Percentiles rank a stretch among this genome's conserved stretches.
These are phyloP conservation scores for Agaricales sp. DNA, from an alignment of 1,284 basidiomycete species.

Conservation along the genomic window DNA sequence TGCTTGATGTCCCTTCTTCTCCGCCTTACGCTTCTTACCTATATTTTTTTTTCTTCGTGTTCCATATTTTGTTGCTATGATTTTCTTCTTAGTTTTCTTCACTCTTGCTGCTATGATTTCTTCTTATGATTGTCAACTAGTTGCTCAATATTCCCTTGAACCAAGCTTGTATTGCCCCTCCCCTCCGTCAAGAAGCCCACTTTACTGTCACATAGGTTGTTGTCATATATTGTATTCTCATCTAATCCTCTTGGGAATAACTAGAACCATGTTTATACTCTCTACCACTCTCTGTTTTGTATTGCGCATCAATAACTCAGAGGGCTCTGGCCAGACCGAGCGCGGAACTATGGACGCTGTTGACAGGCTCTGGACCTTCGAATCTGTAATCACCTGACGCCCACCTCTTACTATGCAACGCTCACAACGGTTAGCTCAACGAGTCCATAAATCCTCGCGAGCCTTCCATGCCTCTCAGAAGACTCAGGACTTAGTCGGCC, in stretches of 20 bases:
- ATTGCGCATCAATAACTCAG: too few species aligned
- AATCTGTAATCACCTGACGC: background rate
- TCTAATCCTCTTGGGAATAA: constrained; percentile 1
- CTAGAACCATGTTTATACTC: constrained; percentile 7
- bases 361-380: too few species aligned
- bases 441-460: background rate
- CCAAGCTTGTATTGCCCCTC: background rate
- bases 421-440: background rate
- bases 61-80: background rate
- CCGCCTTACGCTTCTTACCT: background rate
- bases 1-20: background rate
- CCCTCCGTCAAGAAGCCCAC: background rate
- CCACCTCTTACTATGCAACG: background rate
- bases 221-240: constrained; percentile 22
- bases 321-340: too few species aligned
- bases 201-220: constrained; percentile 24
- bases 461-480: background rate
- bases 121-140: background rate
- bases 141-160: background rate
- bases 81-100: background rate
- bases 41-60: background rate
- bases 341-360: too few species aligned
- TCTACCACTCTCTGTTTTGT: too few species aligned
- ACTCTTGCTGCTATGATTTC: background rate
- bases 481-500: constrained; percentile 44